A percentile compares a stretch with the other conserved stretches of the same genome.
phyloP scores from a whole-genome alignment of 495 filamentous ascomycete species.

The Penicillium chermesinum region DNA sequence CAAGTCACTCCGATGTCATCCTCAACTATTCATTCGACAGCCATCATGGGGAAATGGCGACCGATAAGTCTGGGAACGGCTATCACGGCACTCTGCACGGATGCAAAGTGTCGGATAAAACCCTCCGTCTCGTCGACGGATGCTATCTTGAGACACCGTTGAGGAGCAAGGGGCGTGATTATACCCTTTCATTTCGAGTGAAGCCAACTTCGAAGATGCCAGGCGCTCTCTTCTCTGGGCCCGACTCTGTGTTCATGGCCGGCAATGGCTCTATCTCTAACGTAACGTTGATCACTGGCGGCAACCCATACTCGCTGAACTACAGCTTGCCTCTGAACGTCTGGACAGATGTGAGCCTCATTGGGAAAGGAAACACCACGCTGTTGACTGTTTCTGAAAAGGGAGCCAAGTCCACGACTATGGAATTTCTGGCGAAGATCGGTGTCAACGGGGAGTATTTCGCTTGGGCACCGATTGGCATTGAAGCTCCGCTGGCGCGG shows the following conservation, averaged over 20 bases:
- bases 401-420: conserved; percentile 1
- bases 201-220: conserved; percentile 24
- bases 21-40: conserved; percentile 32
- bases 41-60: conserved; percentile 9
- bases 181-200: conserved; percentile 41
- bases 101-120: conserved; percentile 19
- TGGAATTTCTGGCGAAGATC: conserved; percentile 17
- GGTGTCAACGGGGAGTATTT: conserved; percentile 33
- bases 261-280: conserved; percentile 32
- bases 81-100: conserved; percentile 36
- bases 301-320: conserved; percentile 42
- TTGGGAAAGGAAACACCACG: conserved; percentile 37
- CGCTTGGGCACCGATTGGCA: conserved; percentile 30
- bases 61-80: conserved; percentile 41
- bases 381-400: conserved; percentile 24
- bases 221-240: conserved; percentile 35
- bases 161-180: conserved; percentile 44
- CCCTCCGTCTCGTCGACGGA: conserved; percentile 19
- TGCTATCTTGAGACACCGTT: conserved; percentile 41
- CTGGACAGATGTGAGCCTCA: conserved; percentile 38
- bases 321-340: conserved; percentile 34
- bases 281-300: conserved; percentile 42
- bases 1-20: conserved; percentile 33
- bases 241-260: conserved; percentile 40
- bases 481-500: conserved; percentile 43